phyloP scores from a whole-genome alignment of 139 green algal species.

The Micromonas commoda region DNA sequence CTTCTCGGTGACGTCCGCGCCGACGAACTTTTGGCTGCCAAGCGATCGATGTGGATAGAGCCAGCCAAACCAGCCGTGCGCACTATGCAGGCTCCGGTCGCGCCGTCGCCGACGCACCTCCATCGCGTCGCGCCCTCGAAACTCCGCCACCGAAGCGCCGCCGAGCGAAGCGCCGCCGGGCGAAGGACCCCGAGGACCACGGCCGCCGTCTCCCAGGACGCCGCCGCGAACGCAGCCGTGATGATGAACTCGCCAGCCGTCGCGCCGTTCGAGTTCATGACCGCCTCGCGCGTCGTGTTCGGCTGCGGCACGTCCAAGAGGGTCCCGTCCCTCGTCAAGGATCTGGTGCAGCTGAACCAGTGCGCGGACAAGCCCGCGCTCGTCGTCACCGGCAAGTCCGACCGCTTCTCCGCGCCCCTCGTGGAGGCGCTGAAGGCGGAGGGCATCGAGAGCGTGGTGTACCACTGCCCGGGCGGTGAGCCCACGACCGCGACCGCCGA shows the following conservation, averaged over 20 bases:
- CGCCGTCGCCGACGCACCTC: not conserved
- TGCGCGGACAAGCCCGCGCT: not conserved
- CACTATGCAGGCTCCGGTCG: not conserved
- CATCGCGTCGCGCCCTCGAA: too few species aligned
- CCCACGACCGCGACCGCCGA: conserved; percentile 16
- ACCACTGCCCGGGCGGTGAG: conserved; percentile 17
- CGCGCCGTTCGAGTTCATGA: conserved; percentile 23
- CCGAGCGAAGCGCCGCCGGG: too few species aligned
- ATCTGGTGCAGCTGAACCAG: not conserved
- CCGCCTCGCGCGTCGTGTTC: conserved; percentile 16
- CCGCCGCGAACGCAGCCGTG: too few species aligned
- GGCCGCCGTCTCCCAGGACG: not conserved
- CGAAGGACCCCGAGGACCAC: not conserved
- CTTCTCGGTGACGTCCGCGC: too few species aligned
- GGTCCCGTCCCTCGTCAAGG: not conserved
- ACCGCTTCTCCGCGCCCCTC: not conserved
- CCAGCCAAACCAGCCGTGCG: not conserved
- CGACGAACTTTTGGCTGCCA: too few species aligned
- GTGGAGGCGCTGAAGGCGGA: not conserved
- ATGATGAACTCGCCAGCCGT: too few species aligned
- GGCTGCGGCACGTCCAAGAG: not conserved
- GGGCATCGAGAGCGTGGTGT: not conserved
- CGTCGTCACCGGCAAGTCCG: conserved; percentile 15
- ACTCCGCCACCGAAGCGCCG: too few species aligned
- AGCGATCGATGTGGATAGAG: not conserved